Base-by-base conservation (phyloP, 2,329 filamentous ascomycete genomes). In the Aureobasidium lini region DNA sequence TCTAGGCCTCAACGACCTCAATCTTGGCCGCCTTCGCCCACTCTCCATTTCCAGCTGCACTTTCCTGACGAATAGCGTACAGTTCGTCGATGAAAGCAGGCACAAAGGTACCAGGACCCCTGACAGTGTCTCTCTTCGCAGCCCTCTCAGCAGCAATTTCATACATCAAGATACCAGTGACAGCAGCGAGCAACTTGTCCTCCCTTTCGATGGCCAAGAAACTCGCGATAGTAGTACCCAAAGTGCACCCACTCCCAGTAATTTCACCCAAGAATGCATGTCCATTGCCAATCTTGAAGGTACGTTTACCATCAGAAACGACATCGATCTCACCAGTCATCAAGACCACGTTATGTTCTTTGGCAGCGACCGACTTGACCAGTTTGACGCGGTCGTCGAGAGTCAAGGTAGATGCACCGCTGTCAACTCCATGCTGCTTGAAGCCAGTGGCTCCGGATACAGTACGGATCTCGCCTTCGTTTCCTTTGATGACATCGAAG, bases 401-500 rank as follows among this genome's bases (percentile, higher is more conserved):
- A 16, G 76, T 69, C 63, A 83, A 72, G 3, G 77, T 77, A 50
- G 84, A 84, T 4, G 81, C 74, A 1, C 81, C 82, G 63, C 86
- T 90, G 73, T 97, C 93, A 10, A 97, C 93, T 50, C 93, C 93
- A 44, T 87, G 85, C 73, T 96, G 93, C 61, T 69, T 71, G 57
- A 77, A 74, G 10, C 72, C 72, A 28, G 70, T 73, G 44, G 81
- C 77, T 43, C 87, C 87, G 40, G 81, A 82, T 0, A 93, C 84
- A 2, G 88, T 85, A 49, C 82, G 79, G 62, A 97, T 91, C 72
- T 97, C 94, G 57, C 87, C 85, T 70, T 95, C 90, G 73, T 97
- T 97, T 50, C 93, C 93, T 71, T 97, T 97, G 73, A 97, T 92
- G 43, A 96, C 79, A 71, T 90, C 84, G 67, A 95, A 89, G 71